A percentile compares a stretch with the other conserved stretches of the same genome.
Conservation (phyloP, 352 stramenopile species). For the Blastocystis sp. region DNA sequence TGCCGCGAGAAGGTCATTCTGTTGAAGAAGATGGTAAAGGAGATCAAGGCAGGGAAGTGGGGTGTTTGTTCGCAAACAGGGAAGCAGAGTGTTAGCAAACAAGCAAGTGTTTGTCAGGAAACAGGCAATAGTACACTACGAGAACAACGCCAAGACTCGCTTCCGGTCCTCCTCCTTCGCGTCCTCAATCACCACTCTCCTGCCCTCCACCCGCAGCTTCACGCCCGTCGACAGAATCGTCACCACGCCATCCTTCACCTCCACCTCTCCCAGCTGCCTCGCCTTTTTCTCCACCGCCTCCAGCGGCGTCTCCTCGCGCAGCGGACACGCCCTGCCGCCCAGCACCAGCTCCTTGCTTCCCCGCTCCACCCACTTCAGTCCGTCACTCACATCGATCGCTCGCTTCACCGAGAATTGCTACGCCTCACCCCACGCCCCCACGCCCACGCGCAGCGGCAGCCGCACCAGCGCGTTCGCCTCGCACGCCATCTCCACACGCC, state of each 20-base stretch:
- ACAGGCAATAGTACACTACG: not conserved
- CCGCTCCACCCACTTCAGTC: not conserved
- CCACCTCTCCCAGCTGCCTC: too few species aligned
- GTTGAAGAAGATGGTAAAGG: not conserved
- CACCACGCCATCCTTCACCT: not conserved
- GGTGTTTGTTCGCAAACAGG: not conserved
- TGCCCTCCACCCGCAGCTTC: too few species aligned
- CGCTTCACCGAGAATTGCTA: too few species aligned
- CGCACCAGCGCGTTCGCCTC: not conserved
- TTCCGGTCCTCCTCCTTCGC: not conserved
- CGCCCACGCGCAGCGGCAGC: too few species aligned
- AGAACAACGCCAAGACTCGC: not conserved
- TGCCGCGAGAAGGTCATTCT: conserved; percentile 16
- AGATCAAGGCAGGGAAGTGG: not conserved
- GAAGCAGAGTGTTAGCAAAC: not conserved
- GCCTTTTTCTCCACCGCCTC: not conserved
- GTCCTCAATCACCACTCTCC: not conserved
- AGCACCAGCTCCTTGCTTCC: not conserved
- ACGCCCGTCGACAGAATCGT: not conserved
- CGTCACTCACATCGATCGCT: not conserved
- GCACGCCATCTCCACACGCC: not conserved
- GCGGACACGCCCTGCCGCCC: not conserved
- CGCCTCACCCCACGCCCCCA: too few species aligned
- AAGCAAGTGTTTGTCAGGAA: not conserved
- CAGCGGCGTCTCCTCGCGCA: not conserved